Evolutionary conservation across 2,329 filamentous ascomycete genomes (phyloP), one percentile per base, ranked within the genome.

Genomic region (Venturia nashicola): DNA sequence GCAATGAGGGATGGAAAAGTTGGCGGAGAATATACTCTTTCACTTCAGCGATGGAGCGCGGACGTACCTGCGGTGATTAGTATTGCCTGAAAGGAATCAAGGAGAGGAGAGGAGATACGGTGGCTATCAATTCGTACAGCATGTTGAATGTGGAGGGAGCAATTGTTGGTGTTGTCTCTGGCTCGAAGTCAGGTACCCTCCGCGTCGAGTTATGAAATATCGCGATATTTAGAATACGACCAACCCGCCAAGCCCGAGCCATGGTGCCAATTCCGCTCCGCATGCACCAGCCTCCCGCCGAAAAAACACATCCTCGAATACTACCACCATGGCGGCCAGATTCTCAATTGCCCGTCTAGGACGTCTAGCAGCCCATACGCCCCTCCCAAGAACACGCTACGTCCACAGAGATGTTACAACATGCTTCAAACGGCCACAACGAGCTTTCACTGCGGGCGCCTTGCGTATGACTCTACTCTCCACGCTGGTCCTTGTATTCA

Each of bases 101-200:
- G 42, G 32, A 27, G n/a, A 18, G 16, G 8, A 61, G 42, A 59
- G n/a, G 12, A 79, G 88, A 72, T 79, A 97, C 94, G 78, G 97
- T 88, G 76, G 90, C 94, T 77, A 99, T 94, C 73, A 97, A 81
- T 80, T 99, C 94, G 82, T 99, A 99, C 79, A 99, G 81, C 94
- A 99, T 97, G 68, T 42, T 69, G n/a, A 4, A 64, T 36, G 46
- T 18, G 11, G 44, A n/a, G n/a, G 11, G 44, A 48, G 5, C 44
- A 23, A 48, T 48, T 48, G 3, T 46, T 46, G 43, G 20, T 46
- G 44, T 46, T 23, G 40, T n/a, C 23, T 8, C 23, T 9, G 44
- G 11, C 11, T 51, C 46, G 20, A 8, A 4, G 1, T 23, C 18
- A 27, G 27, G n/a, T n/a, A n/a, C n/a, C n/a, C n/a, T n/a, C n/a